These are phyloP conservation scores for Otatea glauca DNA, from an alignment of 176 grass and related monocot genomes.

Conservation along the genomic window DNA sequence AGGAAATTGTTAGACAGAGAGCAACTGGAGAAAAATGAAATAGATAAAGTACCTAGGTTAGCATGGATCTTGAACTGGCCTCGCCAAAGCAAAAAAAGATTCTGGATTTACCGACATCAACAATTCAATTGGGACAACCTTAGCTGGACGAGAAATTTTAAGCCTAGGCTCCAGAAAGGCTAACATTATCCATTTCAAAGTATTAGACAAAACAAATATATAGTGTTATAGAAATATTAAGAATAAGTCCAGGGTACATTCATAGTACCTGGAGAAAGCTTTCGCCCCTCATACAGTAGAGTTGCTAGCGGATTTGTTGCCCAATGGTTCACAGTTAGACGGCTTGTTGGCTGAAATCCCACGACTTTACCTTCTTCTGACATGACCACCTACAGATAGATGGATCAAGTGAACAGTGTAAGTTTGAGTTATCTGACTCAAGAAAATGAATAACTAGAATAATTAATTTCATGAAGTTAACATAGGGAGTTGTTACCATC, in stretches of 20 bases:
- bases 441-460: neutral
- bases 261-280: constrained; percentile 69
- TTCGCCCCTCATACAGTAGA: constrained; percentile 61
- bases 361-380: constrained; percentile 81
- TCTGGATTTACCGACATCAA: constrained; percentile 71
- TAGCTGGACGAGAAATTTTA: constrained; percentile 61
- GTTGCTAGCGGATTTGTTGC: constrained; percentile 69
- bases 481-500: neutral
- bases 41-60: constrained; percentile 42
- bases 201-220: constrained; percentile 25
- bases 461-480: constrained; percentile 14
- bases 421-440: constrained; percentile 19
- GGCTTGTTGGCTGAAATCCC: constrained; percentile 89
- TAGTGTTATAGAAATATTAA: neutral
- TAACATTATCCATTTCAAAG: constrained; percentile 46
- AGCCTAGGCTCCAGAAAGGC: constrained; percentile 77
- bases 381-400: constrained; percentile 72
- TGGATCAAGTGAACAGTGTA: neutral
- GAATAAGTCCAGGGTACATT: constrained; percentile 2
- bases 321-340: constrained; percentile 73
- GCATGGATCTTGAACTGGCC: constrained; percentile 52
- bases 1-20: neutral
- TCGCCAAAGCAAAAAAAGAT: constrained; percentile 74
- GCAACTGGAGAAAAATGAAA: neutral
- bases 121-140: constrained; percentile 66